Percentiles rank a stretch among this genome's conserved stretches.
phyloP scores from a whole-genome alignment of 257 asterid species.

The Solanum ossicruentum region DNA sequence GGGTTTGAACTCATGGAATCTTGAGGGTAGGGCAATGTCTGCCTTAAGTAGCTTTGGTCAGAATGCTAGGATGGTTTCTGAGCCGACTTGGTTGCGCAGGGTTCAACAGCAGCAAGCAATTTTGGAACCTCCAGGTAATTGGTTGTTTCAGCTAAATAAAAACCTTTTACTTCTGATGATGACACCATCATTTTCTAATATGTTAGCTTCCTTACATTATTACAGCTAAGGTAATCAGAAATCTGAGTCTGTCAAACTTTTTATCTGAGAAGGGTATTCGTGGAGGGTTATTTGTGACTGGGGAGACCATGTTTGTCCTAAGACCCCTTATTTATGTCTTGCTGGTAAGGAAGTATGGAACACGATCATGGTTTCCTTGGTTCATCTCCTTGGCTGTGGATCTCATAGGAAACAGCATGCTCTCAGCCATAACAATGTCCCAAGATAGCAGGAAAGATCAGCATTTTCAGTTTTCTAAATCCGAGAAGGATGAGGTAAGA shows the following conservation, averaged over 20 bases:
- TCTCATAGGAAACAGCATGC: slow-evolving; percentile 55
- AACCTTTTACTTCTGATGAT: not conserved
- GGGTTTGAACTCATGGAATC: slow-evolving; percentile 38
- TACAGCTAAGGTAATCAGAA: slow-evolving; percentile 29
- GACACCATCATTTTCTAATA: not conserved
- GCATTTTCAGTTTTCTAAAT: slow-evolving; percentile 31
- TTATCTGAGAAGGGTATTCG: slow-evolving; percentile 66
- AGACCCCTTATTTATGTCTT: slow-evolving; percentile 78
- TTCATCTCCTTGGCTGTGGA: slow-evolving; percentile 60
- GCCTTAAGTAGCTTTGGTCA: slow-evolving; percentile 88
- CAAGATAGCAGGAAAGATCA: slow-evolving; percentile 18
- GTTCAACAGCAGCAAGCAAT: slow-evolving; percentile 66
- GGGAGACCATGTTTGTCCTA: slow-evolving; percentile 69
- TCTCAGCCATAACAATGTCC: slow-evolving; percentile 25
- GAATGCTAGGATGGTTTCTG: slow-evolving; percentile 55
- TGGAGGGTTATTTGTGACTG: slow-evolving; percentile 69
- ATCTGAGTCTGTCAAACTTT: slow-evolving; percentile 41
- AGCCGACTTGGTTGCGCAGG: slow-evolving; percentile 70
- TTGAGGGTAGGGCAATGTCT: slow-evolving; percentile 85
- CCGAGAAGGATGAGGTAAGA: slow-evolving; percentile 74
- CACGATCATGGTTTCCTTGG: slow-evolving; percentile 89
- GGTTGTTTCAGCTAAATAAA: not conserved
- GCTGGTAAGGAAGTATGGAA: slow-evolving; percentile 63
- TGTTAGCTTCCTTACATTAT: not conserved
- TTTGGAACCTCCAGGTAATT: slow-evolving; percentile 49